A percentile compares a stretch with the other conserved stretches of the same genome.
phyloP scores from a whole-genome alignment of 805 yeast genomes.

The Candida koratica region DNA sequence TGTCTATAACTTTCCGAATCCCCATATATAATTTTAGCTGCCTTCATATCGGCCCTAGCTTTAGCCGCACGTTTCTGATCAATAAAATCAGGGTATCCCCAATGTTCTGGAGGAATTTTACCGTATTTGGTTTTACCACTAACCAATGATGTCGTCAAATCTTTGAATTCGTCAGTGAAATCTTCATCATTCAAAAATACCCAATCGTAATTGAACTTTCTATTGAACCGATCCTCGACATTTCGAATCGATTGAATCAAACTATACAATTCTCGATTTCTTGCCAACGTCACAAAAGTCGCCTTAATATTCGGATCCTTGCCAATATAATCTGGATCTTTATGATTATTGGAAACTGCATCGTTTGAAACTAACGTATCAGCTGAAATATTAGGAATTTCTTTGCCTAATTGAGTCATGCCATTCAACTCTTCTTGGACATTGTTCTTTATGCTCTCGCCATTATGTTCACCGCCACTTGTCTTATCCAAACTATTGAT shows the following conservation, averaged over 20 bases:
- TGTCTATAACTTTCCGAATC: slow-evolving; percentile 60
- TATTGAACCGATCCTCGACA: slow-evolving; percentile 65
- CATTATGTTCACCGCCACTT: not conserved
- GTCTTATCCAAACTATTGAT: no score
- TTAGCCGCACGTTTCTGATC: slow-evolving; percentile 35
- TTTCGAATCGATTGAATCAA: slow-evolving; percentile 57
- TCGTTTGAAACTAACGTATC: not conserved
- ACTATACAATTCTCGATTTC: slow-evolving; percentile 60
- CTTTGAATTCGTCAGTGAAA: slow-evolving; percentile 55
- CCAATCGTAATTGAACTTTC: slow-evolving; percentile 67
- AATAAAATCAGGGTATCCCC: slow-evolving; percentile 69
- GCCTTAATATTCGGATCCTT: slow-evolving; percentile 46
- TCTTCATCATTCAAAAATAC: slow-evolving; percentile 69
- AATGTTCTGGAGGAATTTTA: slow-evolving; percentile 53
- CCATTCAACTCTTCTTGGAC: slow-evolving; percentile 12
- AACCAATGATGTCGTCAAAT: slow-evolving; percentile 47
- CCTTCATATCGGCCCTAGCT: slow-evolving; percentile 43
- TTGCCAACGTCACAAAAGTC: slow-evolving; percentile 64
- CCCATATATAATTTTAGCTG: slow-evolving; percentile 51
- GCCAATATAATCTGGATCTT: slow-evolving; percentile 11
- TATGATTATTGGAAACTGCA: slow-evolving; percentile 1
- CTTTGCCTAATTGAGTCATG: slow-evolving; percentile 10
- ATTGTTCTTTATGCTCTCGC: slow-evolving; percentile 12
- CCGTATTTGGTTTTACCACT: slow-evolving; percentile 62
- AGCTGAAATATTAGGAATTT: not conserved